These are phyloP conservation scores for Malus hybrid DNA, from an alignment of 331 rosid genomes.

Conservation along the genomic window DNA sequence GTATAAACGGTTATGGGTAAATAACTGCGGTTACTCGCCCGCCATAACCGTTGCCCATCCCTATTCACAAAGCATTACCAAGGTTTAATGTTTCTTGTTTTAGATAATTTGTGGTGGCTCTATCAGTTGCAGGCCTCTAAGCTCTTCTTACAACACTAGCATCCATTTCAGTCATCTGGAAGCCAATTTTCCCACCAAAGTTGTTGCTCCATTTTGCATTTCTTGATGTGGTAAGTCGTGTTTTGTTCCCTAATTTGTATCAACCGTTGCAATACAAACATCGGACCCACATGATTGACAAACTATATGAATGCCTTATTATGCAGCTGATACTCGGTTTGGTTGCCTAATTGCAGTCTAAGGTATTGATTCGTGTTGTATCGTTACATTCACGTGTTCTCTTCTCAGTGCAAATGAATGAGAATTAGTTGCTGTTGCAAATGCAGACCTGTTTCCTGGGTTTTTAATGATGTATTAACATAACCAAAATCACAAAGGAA, in stretches of 20 bases:
- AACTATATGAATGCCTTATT: not conserved
- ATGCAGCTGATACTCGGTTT: slow-evolving; percentile 70
- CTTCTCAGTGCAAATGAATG: not conserved
- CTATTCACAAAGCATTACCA: too few relatives aligned
- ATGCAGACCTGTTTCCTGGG: too few relatives aligned
- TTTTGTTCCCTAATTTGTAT: not conserved
- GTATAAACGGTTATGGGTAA: too few relatives aligned
- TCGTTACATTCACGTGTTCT: not conserved
- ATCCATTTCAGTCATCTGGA: slow-evolving; percentile 43
- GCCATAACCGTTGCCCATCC: too few relatives aligned
- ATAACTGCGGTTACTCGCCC: too few relatives aligned
- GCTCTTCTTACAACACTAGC: slow-evolving; percentile 46
- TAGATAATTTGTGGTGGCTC: slow-evolving; percentile 86
- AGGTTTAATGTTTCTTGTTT: slow-evolving; percentile 4
- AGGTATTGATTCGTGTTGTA: not conserved
- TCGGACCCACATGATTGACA: not conserved
- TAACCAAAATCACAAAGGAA: too few relatives aligned
- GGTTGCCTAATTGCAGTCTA: slow-evolving; percentile 21
- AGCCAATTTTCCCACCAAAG: slow-evolving; percentile 38
- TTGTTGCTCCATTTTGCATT: slow-evolving; percentile 42
- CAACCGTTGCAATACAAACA: not conserved
- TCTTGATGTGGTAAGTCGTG: slow-evolving; percentile 53
- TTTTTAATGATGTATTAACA: too few relatives aligned
- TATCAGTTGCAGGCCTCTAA: slow-evolving; percentile 63
- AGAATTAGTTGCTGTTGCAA: not conserved